phyloP scores from a whole-genome alignment of 257 asterid genomes.

The Anisodus tanguticus region DNA sequence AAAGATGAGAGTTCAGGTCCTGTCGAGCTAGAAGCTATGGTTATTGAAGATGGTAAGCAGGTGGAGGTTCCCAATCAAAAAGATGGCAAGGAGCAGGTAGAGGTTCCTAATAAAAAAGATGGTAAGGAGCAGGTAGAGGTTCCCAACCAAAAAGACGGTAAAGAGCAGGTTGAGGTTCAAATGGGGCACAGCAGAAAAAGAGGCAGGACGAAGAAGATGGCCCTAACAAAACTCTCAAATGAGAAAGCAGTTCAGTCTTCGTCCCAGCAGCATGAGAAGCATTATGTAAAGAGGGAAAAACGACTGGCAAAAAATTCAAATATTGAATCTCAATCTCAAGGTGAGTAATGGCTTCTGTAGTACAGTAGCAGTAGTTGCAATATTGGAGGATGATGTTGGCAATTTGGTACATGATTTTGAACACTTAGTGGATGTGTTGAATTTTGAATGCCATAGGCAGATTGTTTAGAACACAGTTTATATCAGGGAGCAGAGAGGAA shows the following conservation, averaged over 20 bases:
- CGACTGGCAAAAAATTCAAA: slow-evolving; percentile 37
- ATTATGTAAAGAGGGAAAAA: slow-evolving; percentile 49
- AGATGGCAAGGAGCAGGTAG: too few relatives aligned
- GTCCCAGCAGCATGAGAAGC: slow-evolving; percentile 40
- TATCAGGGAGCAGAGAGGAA: slow-evolving; percentile 2
- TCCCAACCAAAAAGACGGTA: background rate
- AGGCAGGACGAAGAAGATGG: slow-evolving; percentile 31
- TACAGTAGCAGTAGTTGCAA: background rate
- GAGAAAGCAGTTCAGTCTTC: slow-evolving; percentile 44
- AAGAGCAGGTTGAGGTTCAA: slow-evolving; percentile 32
- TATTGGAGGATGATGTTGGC: background rate
- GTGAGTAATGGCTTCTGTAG: slow-evolving; percentile 35
- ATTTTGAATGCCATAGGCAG: background rate
- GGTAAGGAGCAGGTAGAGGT: too few relatives aligned
- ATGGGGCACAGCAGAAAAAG: slow-evolving; percentile 37
- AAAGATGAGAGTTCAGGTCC: slow-evolving; percentile 36
- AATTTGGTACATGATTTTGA: background rate
- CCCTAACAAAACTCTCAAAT: slow-evolving; percentile 32
- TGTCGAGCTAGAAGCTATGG: slow-evolving; percentile 29
- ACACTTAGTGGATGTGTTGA: background rate
- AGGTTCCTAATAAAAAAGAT: too few relatives aligned
- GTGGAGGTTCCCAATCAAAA: too few relatives aligned
- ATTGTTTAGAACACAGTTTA: background rate
- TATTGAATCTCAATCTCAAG: slow-evolving; percentile 44
- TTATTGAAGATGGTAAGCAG: slow-evolving; percentile 31